Evolutionary conservation across 2,329 filamentous ascomycete genomes (phyloP), one percentile per base, ranked within the genome.

Genomic region (Exophiala alcalophila): DNA sequence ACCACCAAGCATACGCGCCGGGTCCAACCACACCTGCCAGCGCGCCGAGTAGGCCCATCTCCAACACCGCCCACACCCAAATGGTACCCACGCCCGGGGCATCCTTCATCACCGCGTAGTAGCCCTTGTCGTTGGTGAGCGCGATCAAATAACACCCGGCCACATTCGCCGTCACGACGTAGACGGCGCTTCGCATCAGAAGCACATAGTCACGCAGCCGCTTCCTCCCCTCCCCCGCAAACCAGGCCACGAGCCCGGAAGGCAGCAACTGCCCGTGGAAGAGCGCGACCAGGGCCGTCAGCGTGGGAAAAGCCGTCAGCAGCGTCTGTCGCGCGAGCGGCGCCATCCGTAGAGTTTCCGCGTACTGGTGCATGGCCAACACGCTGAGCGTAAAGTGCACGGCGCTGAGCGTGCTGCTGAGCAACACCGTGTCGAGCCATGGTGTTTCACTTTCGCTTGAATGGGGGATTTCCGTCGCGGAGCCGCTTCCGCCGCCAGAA

Each of bases 41-140:
- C 0, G 85, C 86, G 58, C 77, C 81, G 0, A 72, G 59, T 27
- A 94, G 69, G 41, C 87, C 76, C 66, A 96, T 76, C 68, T 98
- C 92, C 32, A 97, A 75, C 15, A 97, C 83, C 21, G 84, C 81
- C 89, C 91, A 97, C 4, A 97, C 77, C 90, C 91, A 97, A 12
- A 97, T 64, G 27, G 86, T 91, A 0, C 88, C 92, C 10, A 96
- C 64, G 4, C 89, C 82, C n/a, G 92, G 92, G 0, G 89, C 85
- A 51, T 80, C 81, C 69, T 95, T 94, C 87, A 97, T 90, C 14
- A 94, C 81, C 5, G 85, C 84, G 55, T 94, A 80, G 59, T 96
- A 97, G 4, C 83, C 80, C 53, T 81, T 78, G 20, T 72, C 75
- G 59, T 96, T 97, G 18, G 85, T 88, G 39, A 90, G 80, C 54